Conservation (phyloP, 768 basidiomycete species). For the Imleria badia region DNA sequence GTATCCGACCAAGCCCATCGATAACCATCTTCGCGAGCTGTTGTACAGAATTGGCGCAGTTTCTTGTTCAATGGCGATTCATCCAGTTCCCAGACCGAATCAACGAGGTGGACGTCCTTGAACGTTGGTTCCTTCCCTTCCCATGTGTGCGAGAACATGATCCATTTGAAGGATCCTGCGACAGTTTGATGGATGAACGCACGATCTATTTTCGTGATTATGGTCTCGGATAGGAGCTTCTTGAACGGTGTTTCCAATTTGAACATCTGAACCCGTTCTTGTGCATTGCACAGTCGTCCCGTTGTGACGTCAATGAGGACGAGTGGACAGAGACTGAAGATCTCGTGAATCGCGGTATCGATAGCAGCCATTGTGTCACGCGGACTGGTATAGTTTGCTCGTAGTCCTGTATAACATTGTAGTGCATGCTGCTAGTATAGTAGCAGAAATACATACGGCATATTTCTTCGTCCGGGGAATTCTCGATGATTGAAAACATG, state of each 20-base stretch:
- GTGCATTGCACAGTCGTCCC: not conserved
- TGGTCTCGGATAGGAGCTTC: not conserved
- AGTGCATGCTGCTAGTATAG: no score
- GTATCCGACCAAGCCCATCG: not conserved
- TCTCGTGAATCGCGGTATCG: not conserved
- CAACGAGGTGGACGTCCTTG: not conserved
- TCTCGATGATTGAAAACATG: no score
- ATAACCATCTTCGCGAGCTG: not conserved
- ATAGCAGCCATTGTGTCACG: not conserved
- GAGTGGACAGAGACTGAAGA: not conserved
- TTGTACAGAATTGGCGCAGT: not conserved
- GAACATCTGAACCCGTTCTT: not conserved
- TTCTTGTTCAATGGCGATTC: not conserved
- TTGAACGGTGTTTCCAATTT: not conserved
- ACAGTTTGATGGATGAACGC: not conserved
- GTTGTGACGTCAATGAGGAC: not conserved
- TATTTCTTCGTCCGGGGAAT: no score
- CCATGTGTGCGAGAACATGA: not conserved
- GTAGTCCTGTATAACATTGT: not conserved
- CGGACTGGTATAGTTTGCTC: not conserved
- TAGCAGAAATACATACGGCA: no score
- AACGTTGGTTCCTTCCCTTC: not conserved
- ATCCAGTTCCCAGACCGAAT: not conserved
- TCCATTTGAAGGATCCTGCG: not conserved
- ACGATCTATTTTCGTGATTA: not conserved